Percentiles rank a stretch among this genome's conserved stretches.
Conservation (phyloP, 2,329 filamentous ascomycete genomes). For the Alternaria sp. region DNA sequence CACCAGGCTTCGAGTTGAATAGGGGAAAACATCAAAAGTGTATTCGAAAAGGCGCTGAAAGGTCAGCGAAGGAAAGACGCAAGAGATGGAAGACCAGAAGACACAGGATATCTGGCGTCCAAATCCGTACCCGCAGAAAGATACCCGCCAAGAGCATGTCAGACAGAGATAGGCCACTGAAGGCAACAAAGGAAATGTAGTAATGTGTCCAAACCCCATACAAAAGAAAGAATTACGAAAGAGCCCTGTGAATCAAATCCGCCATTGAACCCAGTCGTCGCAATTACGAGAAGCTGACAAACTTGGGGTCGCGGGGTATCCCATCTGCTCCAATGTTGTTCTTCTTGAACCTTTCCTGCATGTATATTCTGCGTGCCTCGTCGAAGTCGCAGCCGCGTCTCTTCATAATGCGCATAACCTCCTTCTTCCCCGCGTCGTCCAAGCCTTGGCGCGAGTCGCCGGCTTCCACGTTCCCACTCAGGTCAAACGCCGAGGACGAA, state of each 20-base stretch:
- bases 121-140: slow-evolving; percentile 2
- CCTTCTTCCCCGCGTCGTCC: slow-evolving; percentile 78
- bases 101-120: slow-evolving; percentile 1
- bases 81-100: background rate
- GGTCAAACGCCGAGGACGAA: slow-evolving; percentile 81
- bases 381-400: slow-evolving; percentile 82
- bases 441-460: slow-evolving; percentile 82
- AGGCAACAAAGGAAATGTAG: slow-evolving; percentile 15
- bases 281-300: slow-evolving; percentile 79
- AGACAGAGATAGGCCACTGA: slow-evolving; percentile 1
- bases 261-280: background rate
- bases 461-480: slow-evolving; percentile 77
- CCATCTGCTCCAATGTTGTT: slow-evolving; percentile 91
- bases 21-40: background rate
- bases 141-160: slow-evolving; percentile 1
- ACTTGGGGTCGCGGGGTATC: slow-evolving; percentile 87
- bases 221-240: slow-evolving; percentile 11
- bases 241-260: background rate
- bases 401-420: slow-evolving; percentile 92
- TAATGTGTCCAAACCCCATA: slow-evolving; percentile 1
- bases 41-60: slow-evolving; percentile 2
- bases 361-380: slow-evolving; percentile 84
- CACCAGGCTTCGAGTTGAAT: background rate
- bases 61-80: slow-evolving; percentile 1
- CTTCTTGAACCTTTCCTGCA: slow-evolving; percentile 82